Evolutionary conservation across 306 rosid species (phyloP).

Genomic region (Hippophae gyantsensis): DNA sequence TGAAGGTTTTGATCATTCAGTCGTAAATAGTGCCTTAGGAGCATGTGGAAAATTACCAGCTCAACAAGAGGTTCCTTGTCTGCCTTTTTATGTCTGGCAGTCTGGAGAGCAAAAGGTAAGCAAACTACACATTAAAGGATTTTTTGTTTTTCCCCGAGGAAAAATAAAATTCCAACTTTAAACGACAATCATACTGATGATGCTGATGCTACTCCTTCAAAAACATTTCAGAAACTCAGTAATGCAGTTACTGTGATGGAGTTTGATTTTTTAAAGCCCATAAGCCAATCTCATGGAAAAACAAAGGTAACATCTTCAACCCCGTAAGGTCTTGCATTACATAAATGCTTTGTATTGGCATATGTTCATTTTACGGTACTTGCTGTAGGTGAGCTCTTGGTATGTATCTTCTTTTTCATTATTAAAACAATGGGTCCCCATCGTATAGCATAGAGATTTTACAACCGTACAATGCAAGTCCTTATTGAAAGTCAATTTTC

Average conservation of each 20-base stretch:
- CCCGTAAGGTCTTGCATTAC: neutral
- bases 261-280: conserved; percentile 71
- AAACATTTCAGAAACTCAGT: conserved; percentile 67
- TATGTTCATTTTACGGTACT: too few relatives aligned
- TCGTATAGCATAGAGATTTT: too few relatives aligned
- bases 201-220: conserved; percentile 4
- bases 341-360: too few relatives aligned
- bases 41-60: conserved; percentile 58
- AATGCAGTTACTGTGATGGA: conserved; percentile 59
- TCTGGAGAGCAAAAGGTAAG: conserved; percentile 65
- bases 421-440: too few relatives aligned
- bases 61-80: conserved; percentile 50
- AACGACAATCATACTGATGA: conserved; percentile 7
- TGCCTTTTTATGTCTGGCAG: conserved; percentile 69
- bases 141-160: conserved; percentile 12
- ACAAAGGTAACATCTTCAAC: conserved; percentile 41
- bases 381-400: too few relatives aligned
- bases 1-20: conserved; percentile 79
- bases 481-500: too few relatives aligned
- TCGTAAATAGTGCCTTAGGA: conserved; percentile 58
- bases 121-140: neutral
- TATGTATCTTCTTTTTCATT: too few relatives aligned
- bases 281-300: conserved; percentile 45
- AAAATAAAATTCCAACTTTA: conserved; percentile 9
- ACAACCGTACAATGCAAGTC: too few relatives aligned